Conservation (phyloP, 305 asterid species). For the Caryopteris hybrid region DNA sequence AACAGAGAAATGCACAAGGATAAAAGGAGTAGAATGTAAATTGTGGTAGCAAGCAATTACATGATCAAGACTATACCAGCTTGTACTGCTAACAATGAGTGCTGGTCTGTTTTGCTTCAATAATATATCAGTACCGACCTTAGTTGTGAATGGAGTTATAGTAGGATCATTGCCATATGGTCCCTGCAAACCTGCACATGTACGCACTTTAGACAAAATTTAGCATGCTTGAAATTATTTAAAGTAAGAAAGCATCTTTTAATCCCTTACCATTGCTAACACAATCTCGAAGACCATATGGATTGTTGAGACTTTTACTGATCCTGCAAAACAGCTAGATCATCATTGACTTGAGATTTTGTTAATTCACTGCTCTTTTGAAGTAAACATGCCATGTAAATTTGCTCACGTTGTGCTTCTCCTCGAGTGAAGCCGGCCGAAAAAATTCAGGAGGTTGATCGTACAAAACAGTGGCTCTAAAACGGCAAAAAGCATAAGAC, state of each 20-base stretch:
- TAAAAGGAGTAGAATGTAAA: not conserved
- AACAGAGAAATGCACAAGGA: not conserved
- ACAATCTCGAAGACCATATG: slow-evolving; percentile 70
- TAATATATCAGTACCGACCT: slow-evolving; percentile 43
- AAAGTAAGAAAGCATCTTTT: slow-evolving; percentile 2
- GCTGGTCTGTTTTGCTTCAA: slow-evolving; percentile 85
- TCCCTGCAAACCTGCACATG: slow-evolving; percentile 41
- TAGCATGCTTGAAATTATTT: slow-evolving; percentile 15
- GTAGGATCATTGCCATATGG: slow-evolving; percentile 33
- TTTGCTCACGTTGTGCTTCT: slow-evolving; percentile 72
- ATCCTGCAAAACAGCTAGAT: slow-evolving; percentile 87
- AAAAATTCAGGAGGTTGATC: slow-evolving; percentile 98
- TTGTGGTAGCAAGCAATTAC: slow-evolving; percentile 15
- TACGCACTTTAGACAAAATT: slow-evolving; percentile 5
- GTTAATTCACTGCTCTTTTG: slow-evolving; percentile 15
- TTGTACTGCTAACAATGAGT: slow-evolving; percentile 88
- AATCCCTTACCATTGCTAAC: slow-evolving; percentile 58
- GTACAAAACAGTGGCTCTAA: slow-evolving; percentile 85
- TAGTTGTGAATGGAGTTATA: slow-evolving; percentile 62
- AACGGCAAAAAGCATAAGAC: slow-evolving; percentile 12
- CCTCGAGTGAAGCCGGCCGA: slow-evolving; percentile 67
- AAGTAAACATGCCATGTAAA: slow-evolving; percentile 16
- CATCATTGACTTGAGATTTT: slow-evolving; percentile 28
- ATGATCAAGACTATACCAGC: slow-evolving; percentile 60
- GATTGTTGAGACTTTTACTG: slow-evolving; percentile 43